Evolutionary conservation across 202 grass and related monocot species (phyloP).

Genomic region (Alloteropsis angusta): DNA sequence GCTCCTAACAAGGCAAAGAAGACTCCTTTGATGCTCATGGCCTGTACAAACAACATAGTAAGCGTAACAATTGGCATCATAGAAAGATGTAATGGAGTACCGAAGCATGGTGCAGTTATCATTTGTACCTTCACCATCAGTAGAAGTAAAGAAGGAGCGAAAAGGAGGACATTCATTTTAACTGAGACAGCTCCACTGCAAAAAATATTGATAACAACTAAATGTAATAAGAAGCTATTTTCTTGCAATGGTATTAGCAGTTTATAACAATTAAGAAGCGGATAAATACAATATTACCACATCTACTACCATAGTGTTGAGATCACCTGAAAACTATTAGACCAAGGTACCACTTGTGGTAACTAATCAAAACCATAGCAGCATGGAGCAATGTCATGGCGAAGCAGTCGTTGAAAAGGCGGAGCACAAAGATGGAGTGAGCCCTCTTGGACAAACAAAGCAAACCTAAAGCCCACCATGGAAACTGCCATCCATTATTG

Average conservation of each 20-base stretch:
- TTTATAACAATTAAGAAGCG: constrained; percentile 6
- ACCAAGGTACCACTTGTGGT: constrained; percentile 78
- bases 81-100: constrained; percentile 15
- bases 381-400: constrained; percentile 84
- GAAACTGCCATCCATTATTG: constrained; percentile 49
- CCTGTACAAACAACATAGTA: constrained; percentile 37
- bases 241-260: not conserved
- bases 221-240: constrained; percentile 7
- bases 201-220: constrained; percentile 6
- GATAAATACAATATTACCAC: not conserved
- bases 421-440: constrained; percentile 89
- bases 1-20: constrained; percentile 70
- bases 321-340: constrained; percentile 86
- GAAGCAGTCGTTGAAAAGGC: constrained; percentile 92
- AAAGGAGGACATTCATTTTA: constrained; percentile 98
- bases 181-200: constrained; percentile 74
- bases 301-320: not conserved
- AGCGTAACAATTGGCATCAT: constrained; percentile 12
- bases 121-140: constrained; percentile 74
- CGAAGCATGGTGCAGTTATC: not conserved
- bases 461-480: constrained; percentile 87
- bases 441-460: constrained; percentile 91
- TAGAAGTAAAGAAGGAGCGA: constrained; percentile 77
- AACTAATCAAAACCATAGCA: constrained; percentile 68
- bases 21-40: constrained; percentile 62